Percentiles rank a stretch among this genome's conserved stretches.
phyloP scores from a whole-genome alignment of 2,329 filamentous ascomycete species.

The Tolypocladium paradoxum region DNA sequence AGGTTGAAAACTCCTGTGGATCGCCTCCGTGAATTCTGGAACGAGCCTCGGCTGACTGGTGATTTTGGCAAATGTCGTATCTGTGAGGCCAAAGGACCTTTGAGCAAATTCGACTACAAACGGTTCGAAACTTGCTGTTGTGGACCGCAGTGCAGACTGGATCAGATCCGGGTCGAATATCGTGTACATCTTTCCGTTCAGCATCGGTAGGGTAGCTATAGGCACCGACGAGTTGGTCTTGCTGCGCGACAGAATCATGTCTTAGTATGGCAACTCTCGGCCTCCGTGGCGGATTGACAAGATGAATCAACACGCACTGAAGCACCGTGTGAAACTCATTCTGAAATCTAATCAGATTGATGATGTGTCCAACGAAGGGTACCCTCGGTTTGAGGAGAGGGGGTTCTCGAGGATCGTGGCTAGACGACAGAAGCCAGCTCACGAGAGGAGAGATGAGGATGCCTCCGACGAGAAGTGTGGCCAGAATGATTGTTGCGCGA shows the following conservation, averaged over 20 bases:
- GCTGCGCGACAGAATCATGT: neutral
- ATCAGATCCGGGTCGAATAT: slow-evolving; percentile 28
- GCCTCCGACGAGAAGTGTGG: slow-evolving; percentile 5
- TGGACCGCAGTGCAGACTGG: slow-evolving; percentile 22
- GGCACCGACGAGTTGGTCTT: slow-evolving; percentile 13
- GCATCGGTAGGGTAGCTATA: slow-evolving; percentile 33
- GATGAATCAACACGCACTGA: too few relatives aligned
- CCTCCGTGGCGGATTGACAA: too few relatives aligned
- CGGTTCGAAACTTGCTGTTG: slow-evolving; percentile 29
- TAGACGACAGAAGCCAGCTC: slow-evolving; percentile 8
- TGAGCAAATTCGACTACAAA: slow-evolving; percentile 26
- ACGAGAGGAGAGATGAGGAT: slow-evolving; percentile 7
- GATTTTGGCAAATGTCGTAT: slow-evolving; percentile 15
- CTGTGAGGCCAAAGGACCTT: slow-evolving; percentile 24
- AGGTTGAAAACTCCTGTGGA: neutral
- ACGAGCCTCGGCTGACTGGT: slow-evolving; percentile 5
- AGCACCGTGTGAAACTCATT: slow-evolving; percentile 1
- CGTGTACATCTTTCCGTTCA: slow-evolving; percentile 32
- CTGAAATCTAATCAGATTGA: slow-evolving; percentile 24
- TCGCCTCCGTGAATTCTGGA: slow-evolving; percentile 18
- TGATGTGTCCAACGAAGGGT: slow-evolving; percentile 34
- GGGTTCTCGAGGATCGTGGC: slow-evolving; percentile 27
- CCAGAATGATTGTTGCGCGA: slow-evolving; percentile 19
- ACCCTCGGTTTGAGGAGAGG: slow-evolving; percentile 27
- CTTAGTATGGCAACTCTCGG: too few relatives aligned